A percentile compares a stretch with the other conserved stretches of the same genome.
These are phyloP conservation scores for Abelmoschus esculentus DNA, from an alignment of 345 rosid species.

Conservation along the genomic window DNA sequence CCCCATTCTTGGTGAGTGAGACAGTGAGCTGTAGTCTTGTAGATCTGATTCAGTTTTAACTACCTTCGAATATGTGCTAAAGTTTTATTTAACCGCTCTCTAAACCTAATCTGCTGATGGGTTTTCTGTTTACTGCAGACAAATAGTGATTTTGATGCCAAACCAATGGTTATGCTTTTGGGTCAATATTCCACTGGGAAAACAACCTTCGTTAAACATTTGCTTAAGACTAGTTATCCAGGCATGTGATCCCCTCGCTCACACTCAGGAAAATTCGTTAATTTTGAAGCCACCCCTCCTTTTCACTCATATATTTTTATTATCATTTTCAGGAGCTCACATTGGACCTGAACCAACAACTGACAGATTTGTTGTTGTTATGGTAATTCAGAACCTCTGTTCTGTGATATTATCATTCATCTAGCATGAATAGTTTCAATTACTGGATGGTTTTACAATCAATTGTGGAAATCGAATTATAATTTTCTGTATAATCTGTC, in stretches of 20 bases:
- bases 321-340: conserved; percentile 71
- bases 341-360: conserved; percentile 98
- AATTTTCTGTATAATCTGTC: neutral
- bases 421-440: neutral
- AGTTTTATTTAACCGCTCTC: conserved; percentile 5
- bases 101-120: conserved; percentile 10
- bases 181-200: conserved; percentile 99
- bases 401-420: conserved; percentile 1
- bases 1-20: conserved; percentile 68
- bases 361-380: conserved; percentile 95
- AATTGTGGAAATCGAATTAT: conserved; percentile 2
- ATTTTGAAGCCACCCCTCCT: neutral
- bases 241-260: conserved; percentile 34
- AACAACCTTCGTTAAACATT: conserved; percentile 93
- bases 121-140: conserved; percentile 37
- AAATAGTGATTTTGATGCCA: conserved; percentile 90
- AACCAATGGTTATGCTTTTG: conserved; percentile 96
- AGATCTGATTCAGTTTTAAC: conserved; percentile 4
- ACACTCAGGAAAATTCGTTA: neutral
- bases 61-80: conserved; percentile 3
- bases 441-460: neutral
- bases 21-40: neutral
- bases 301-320: conserved; percentile 1
- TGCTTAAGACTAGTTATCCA: conserved; percentile 76
- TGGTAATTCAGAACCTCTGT: conserved; percentile 41